Base-by-base conservation (phyloP, 2,329 filamentous ascomycete genomes). In the Pseudocercospora crystallina region DNA sequence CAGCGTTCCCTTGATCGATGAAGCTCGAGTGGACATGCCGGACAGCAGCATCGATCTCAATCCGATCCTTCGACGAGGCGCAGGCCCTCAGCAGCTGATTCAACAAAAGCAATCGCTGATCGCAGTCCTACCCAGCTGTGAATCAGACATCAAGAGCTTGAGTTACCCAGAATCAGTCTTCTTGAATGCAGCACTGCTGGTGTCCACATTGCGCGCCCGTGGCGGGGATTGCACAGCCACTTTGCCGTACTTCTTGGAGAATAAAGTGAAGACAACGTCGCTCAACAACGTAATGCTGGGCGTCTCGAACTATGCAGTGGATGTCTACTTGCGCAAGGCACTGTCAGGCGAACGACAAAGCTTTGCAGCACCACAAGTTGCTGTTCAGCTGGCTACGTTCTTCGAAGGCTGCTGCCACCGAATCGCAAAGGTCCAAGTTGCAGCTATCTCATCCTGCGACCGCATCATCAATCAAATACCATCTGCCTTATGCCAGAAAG, bases 41-140 rank as follows among this genome's bases (percentile, higher is more conserved):
- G 94, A 99, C 70, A 96, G 91, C 67, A 94, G 97, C 59, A 92
- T 99, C 48, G 94, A 99, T 65, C 80, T 99, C 35, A 97, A 99
- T 65, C 95, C 90, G 0, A 87, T 97, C 13, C 77, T 99, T 43
- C 85, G 92, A 53, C 83, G 94, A 54, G 92, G 91, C 13, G 89
- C 90, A 76, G 89, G 84, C 57, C 82, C 85, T 5, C 87, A 92
- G 29, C 84, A 91, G 54, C 85, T 90, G 47, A 73, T 83, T 2
- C 81, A 87, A 56, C 90, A 96, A 67, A 96, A 95, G 75, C 88
- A 85, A 63, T 80, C 84, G 7, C 78, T 99, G 15, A 78, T 80
- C 3, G 80, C 83, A 54, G 80, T 94, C 39, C 76, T 99, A 26
- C 89, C 92, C 0, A 78, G 81, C 5, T 88, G 86, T 62, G 84